Evolutionary conservation across 768 basidiomycete species (phyloP), one percentile per base, ranked within the genome.

Genomic region (Coprinellus micaceus): DNA sequence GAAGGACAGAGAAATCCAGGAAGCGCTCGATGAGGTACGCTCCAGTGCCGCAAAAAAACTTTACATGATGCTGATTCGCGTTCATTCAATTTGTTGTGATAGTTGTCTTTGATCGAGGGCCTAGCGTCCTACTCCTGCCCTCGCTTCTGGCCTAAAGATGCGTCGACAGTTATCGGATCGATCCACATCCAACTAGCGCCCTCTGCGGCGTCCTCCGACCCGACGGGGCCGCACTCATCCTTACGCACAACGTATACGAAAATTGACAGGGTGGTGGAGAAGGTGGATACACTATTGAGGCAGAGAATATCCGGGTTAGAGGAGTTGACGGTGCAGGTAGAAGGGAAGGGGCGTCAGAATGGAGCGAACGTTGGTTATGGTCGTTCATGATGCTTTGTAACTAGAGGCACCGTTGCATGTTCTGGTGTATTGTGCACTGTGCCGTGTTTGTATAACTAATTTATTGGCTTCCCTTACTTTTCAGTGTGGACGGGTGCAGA

Each of bases 91-190:
- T 24, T 37, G 12, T 25, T 24, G 11, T 47, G 46, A 15, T 65
- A 96, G 93, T 78, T 97, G 10, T 72, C 79, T 1, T 76, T 78
- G 2, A 74, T 98, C 50, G 86, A 92, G 60, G 95, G 93, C 2
- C 74, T 99, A 3, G 83, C 80, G 2, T 90, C 90, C 2, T 96
- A 89, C 71, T 84, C 84, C 2, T 77, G 80, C 0, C 84, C 95
- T 0, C 82, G 92, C 24, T 97, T 99, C 71, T 98, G 97, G 97
- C 94, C 94, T 0, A 94, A 96, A 71, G 95, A 98, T 69, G 82
- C 91, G 3, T 79, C 82, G 2, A 85, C 83, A 44, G 68, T 97
- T 37, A 85, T 98, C 62, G 97, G 96, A 22, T 93, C 92, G 6
- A 92, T 98, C 54, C 93, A 91, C 67, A 83, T 99, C 48, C 91